Evolutionary conservation across 225 moss, liverwort and hornwort genomes (phyloP).

Genomic region (Lunularia cruciata): DNA sequence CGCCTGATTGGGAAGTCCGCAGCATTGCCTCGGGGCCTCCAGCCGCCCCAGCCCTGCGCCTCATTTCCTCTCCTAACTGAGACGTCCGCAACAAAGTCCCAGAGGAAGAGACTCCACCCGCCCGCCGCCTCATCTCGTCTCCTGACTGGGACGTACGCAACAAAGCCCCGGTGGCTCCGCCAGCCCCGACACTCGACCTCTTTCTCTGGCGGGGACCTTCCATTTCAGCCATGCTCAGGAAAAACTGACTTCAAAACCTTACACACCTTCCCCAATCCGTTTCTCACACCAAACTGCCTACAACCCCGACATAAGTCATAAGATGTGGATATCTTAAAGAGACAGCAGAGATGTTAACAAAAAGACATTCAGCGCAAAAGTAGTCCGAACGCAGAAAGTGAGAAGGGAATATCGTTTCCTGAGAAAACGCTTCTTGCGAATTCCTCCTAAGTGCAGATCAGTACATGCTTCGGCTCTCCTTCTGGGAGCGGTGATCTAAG

Average conservation of each 20-base stretch:
- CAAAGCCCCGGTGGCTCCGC: no score
- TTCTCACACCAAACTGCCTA: conserved; percentile 12
- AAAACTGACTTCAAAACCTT: neutral
- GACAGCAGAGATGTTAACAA: neutral
- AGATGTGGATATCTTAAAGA: neutral
- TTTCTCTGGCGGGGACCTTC: conserved; percentile 39
- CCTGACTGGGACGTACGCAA: conserved; percentile 9
- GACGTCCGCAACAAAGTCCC: conserved; percentile 9
- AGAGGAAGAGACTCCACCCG: conserved; percentile 11
- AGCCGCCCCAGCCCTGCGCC: conserved; percentile 64
- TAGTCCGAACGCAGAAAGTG: no score
- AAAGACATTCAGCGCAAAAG: neutral
- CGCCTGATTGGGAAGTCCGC: conserved; percentile 16
- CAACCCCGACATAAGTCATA: neutral
- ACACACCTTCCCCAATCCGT: conserved; percentile 28
- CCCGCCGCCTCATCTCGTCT: conserved; percentile 72
- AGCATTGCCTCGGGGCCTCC: no score
- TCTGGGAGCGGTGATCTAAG: no score
- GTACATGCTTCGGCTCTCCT: no score
- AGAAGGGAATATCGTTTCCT: no score
- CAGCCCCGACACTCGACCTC: conserved; percentile 31
- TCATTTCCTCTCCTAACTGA: conserved; percentile 49
- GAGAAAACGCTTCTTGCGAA: no score
- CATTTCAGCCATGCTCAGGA: conserved; percentile 9
- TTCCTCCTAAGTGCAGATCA: no score